phyloP scores from a whole-genome alignment of 768 basidiomycete species.

The Russula earlei region DNA sequence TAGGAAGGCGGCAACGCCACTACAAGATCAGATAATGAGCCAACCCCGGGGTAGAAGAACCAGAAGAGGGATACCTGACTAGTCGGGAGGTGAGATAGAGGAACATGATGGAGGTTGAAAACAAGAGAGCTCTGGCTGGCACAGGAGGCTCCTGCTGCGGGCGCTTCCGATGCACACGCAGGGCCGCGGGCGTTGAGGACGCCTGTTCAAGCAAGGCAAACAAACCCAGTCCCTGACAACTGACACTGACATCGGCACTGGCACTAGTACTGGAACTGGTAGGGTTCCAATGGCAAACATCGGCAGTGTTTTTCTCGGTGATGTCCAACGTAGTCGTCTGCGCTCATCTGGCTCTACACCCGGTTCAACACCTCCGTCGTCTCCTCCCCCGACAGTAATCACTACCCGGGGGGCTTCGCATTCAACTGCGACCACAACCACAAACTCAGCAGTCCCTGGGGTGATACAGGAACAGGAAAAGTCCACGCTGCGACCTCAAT shows the following conservation, averaged over 20 bases:
- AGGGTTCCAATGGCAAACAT: slow-evolving; percentile 41
- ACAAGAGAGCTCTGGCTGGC: background rate
- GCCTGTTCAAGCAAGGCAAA: too few relatives aligned
- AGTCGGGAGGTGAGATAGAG: slow-evolving; percentile 13
- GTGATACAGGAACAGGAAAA: background rate
- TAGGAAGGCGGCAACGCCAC: slow-evolving; percentile 69
- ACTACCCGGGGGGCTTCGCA: slow-evolving; percentile 21
- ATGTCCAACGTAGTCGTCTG: slow-evolving; percentile 56
- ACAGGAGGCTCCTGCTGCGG: background rate
- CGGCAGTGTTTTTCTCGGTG: slow-evolving; percentile 77
- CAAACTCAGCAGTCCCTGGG: background rate
- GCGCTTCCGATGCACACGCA: background rate
- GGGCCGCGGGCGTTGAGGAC: background rate
- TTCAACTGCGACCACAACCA: background rate
- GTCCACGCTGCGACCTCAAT: slow-evolving; percentile 21
- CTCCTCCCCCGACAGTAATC: slow-evolving; percentile 29
- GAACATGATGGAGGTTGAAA: background rate
- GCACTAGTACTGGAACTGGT: background rate
- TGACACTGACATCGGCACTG: too few relatives aligned
- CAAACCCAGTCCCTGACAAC: too few relatives aligned
- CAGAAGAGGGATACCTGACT: background rate
- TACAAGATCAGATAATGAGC: slow-evolving; percentile 22
- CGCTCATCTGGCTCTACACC: slow-evolving; percentile 27
- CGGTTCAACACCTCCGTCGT: slow-evolving; percentile 42
- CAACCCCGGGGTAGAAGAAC: too few relatives aligned